phyloP scores from a whole-genome alignment of 352 stramenopile species.

The Pythium brachiatum region DNA sequence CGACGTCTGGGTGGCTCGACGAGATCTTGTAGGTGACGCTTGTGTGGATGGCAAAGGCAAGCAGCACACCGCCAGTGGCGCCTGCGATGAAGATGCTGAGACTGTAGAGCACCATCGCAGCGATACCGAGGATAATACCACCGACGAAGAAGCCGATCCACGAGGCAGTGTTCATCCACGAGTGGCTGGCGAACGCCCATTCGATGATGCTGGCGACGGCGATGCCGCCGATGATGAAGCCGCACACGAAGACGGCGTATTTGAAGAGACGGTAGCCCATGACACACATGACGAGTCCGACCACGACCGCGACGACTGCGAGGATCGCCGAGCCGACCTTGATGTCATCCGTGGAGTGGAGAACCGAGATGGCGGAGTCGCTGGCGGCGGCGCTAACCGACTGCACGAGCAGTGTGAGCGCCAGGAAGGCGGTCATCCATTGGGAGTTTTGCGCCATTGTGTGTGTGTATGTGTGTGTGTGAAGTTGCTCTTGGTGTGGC shows the following conservation, averaged over 20 bases:
- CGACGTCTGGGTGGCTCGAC: conserved; percentile 32
- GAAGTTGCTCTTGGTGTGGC: background rate
- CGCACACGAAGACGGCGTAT: conserved; percentile 38
- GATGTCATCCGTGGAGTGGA: conserved; percentile 38
- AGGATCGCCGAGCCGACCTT: conserved; percentile 40
- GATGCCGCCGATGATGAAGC: conserved; percentile 41
- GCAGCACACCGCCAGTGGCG: conserved; percentile 34
- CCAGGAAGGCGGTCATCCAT: conserved; percentile 1
- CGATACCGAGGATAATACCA: conserved; percentile 30
- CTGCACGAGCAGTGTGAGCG: conserved; percentile 7
- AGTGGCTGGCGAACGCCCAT: conserved; percentile 25
- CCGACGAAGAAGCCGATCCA: conserved; percentile 52
- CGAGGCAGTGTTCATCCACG: conserved; percentile 39
- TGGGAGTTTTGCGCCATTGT: background rate
- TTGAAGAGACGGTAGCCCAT: conserved; percentile 69
- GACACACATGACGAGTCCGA: conserved; percentile 41
- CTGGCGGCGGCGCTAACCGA: conserved; percentile 20
- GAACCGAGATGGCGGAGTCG: conserved; percentile 35
- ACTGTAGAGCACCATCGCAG: conserved; percentile 45
- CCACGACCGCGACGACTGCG: conserved; percentile 35
- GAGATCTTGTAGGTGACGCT: conserved; percentile 38
- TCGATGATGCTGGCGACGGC: conserved; percentile 35
- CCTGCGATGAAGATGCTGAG: conserved; percentile 44
- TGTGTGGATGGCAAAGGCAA: conserved; percentile 47
- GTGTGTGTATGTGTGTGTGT: no score